Evolutionary conservation across 2,329 filamentous ascomycete species (phyloP).

Genomic region (Aspergillus sp.): DNA sequence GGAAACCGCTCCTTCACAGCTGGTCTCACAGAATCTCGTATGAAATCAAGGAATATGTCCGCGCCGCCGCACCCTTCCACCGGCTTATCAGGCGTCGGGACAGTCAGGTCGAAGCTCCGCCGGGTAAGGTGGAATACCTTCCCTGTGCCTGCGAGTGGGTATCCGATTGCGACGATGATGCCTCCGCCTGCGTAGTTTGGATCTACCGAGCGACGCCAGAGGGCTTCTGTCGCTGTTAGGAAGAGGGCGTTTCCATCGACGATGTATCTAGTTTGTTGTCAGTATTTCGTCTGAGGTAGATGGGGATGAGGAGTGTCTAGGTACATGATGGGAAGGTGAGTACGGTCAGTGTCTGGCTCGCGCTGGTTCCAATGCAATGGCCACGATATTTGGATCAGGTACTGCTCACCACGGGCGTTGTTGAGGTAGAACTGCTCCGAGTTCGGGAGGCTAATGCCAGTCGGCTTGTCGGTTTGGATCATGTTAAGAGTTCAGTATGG

Average conservation of each 20-base stretch:
- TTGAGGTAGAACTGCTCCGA: slow-evolving; percentile 21
- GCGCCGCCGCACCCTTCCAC: slow-evolving; percentile 6
- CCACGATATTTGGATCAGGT: slow-evolving; percentile 24
- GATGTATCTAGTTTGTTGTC: slow-evolving; percentile 15
- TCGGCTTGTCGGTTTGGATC: slow-evolving; percentile 1
- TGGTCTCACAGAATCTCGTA: neutral
- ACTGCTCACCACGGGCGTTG: slow-evolving; percentile 13
- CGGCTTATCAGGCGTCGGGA: neutral
- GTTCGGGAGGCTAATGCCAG: slow-evolving; percentile 6
- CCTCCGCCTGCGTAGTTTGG: slow-evolving; percentile 16
- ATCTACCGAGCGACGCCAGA: slow-evolving; percentile 19
- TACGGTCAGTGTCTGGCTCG: neutral
- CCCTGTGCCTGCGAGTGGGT: slow-evolving; percentile 13
- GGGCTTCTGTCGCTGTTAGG: slow-evolving; percentile 22
- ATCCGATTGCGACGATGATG: slow-evolving; percentile 24
- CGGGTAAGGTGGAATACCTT: slow-evolving; percentile 6
- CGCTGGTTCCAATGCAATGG: slow-evolving; percentile 17
- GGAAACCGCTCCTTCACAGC: neutral
- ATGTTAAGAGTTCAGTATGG: neutral
- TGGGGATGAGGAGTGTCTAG: neutral
- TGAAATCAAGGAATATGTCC: slow-evolving; percentile 10
- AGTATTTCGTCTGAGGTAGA: neutral
- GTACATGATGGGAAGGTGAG: slow-evolving; percentile 1
- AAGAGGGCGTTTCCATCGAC: slow-evolving; percentile 26
- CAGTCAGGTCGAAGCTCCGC: slow-evolving; percentile 5